A percentile compares a stretch with the other conserved stretches of the same genome.
Conservation (phyloP, 2,329 filamentous ascomycete genomes). For the Penicillium carneum region DNA sequence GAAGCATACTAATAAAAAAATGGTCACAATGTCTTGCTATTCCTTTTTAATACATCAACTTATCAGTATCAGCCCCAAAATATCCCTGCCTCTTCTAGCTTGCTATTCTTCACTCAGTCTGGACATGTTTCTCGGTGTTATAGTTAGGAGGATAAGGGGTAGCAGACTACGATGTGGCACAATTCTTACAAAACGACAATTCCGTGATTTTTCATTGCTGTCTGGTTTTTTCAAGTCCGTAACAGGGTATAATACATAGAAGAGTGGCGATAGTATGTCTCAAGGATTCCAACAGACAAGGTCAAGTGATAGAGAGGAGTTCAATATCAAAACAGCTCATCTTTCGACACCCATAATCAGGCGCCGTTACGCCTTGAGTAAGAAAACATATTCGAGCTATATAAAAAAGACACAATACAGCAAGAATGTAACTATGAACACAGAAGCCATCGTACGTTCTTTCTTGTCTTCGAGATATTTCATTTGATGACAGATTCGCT, state of each 20-base stretch:
- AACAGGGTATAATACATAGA: constrained; percentile 24
- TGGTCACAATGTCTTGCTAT: background rate
- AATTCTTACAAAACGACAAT: background rate
- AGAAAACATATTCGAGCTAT: background rate
- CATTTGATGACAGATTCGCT: background rate
- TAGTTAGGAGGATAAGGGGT: background rate
- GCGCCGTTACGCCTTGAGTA: background rate
- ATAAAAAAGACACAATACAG: background rate
- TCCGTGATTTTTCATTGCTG: background rate
- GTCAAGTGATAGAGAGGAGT: background rate
- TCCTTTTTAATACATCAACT: background rate
- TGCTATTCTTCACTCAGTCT: background rate
- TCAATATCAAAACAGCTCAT: background rate
- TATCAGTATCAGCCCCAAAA: background rate
- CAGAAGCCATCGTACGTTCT: too few relatives aligned
- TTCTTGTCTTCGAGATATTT: background rate
- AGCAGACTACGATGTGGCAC: background rate
- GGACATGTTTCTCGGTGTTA: background rate
- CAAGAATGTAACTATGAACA: background rate
- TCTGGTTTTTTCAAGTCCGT: background rate
- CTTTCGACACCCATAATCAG: background rate
- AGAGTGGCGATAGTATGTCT: constrained; percentile 26
- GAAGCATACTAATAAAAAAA: background rate
- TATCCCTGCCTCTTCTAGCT: background rate
- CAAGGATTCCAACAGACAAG: constrained; percentile 2